These are phyloP conservation scores for Salix purpurea DNA, from an alignment of 345 rosid species.

Conservation along the genomic window DNA sequence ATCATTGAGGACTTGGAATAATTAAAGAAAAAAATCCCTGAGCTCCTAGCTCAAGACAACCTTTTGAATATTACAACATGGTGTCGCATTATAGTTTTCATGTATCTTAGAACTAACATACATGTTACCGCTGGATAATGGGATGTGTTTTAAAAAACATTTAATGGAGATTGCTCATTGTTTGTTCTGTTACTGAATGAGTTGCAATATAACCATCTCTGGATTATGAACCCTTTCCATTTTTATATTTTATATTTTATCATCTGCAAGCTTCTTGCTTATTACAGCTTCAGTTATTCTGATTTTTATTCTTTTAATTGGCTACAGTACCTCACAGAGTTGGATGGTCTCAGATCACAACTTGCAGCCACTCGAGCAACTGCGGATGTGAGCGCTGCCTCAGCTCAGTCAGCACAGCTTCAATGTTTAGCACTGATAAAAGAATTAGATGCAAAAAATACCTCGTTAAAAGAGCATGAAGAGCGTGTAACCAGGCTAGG, in stretches of 20 bases:
- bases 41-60: neutral
- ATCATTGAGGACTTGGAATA: neutral
- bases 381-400: constrained; percentile 73
- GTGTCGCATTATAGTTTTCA: neutral
- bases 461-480: constrained; percentile 62
- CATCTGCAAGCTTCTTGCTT: neutral
- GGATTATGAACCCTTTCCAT: neutral
- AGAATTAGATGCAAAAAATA: constrained; percentile 59
- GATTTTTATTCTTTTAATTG: constrained; percentile 9
- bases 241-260: neutral
- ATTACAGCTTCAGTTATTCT: neutral
- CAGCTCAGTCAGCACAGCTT: constrained; percentile 74
- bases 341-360: constrained; percentile 61
- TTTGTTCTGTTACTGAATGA: neutral
- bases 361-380: constrained; percentile 58
- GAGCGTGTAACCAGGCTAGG: constrained; percentile 59
- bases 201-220: neutral
- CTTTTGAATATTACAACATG: neutral
- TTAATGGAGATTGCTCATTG: neutral
- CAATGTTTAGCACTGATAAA: constrained; percentile 52
- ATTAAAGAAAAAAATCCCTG: neutral
- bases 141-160: neutral
- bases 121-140: neutral
- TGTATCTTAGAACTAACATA: neutral
- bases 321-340: constrained; percentile 56